Evolutionary conservation across 163 green algal genomes (phyloP).

Genomic region (Trebouxia gelatinosa): DNA sequence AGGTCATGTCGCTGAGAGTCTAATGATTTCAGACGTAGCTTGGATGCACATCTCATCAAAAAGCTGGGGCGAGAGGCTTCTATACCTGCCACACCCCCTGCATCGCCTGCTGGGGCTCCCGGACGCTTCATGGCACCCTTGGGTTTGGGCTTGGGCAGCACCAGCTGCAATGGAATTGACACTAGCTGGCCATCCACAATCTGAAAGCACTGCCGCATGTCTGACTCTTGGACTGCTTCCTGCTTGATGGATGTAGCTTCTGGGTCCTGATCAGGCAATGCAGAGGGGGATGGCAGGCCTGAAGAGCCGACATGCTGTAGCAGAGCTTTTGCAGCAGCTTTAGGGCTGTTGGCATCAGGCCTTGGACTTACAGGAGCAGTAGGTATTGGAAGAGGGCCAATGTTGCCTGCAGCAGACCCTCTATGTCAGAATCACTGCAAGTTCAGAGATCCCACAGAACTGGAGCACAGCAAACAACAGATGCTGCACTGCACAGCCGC

Average conservation of each 20-base stretch:
- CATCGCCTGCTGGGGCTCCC: too few species aligned
- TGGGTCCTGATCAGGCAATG: neutral
- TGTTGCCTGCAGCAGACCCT: conserved; percentile 15
- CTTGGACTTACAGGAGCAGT: too few species aligned
- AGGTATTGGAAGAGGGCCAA: neutral
- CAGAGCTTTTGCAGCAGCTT: conserved; percentile 11
- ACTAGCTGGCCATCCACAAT: neutral
- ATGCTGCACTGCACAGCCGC: too few species aligned
- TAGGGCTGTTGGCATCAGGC: neutral
- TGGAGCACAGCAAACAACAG: too few species aligned
- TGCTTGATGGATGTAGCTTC: neutral
- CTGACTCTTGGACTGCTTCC: conserved; percentile 35
- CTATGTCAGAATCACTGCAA: too few species aligned
- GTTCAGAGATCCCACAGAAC: too few species aligned
- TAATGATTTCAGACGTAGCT: too few species aligned
- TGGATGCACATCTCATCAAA: too few species aligned
- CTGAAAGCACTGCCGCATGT: conserved; percentile 27
- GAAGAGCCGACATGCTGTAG: neutral
- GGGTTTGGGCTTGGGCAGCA: conserved; percentile 7
- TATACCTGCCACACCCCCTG: conserved; percentile 25
- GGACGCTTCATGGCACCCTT: conserved; percentile 5
- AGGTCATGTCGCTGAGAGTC: too few species aligned
- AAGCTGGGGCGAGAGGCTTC: too few species aligned
- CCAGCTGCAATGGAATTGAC: neutral
- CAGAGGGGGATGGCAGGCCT: conserved; percentile 17